These are phyloP conservation scores for Cudoniella acicularis DNA, from an alignment of 495 filamentous ascomycete genomes.

Conservation along the genomic window DNA sequence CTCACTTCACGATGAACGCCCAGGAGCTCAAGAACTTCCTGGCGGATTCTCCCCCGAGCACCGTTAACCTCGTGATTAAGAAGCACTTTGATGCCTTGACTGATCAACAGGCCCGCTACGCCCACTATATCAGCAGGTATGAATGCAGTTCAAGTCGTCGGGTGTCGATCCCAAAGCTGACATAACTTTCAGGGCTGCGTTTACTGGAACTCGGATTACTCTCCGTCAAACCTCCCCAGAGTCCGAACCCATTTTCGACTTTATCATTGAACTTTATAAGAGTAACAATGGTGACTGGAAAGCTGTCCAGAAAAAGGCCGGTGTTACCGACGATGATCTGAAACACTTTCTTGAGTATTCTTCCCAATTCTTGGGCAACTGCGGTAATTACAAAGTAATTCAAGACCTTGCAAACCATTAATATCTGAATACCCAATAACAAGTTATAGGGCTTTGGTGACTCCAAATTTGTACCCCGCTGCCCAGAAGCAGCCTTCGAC, in stretches of 20 bases:
- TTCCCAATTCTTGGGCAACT: conserved; percentile 84
- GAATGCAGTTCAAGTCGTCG: conserved; percentile 14
- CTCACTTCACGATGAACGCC: conserved; percentile 18
- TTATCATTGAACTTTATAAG: conserved; percentile 78
- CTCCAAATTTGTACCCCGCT: conserved; percentile 86
- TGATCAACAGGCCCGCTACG: conserved; percentile 79
- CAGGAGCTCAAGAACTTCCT: conserved; percentile 61
- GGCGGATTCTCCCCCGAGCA: conserved; percentile 82
- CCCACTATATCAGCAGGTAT: conserved; percentile 86
- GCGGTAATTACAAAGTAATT: conserved; percentile 78
- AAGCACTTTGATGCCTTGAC: conserved; percentile 82
- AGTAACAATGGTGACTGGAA: conserved; percentile 76
- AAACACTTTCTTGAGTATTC: conserved; percentile 81
- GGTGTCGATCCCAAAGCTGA: background rate
- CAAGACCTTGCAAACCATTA: too few species aligned
- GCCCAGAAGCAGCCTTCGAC: conserved; percentile 60
- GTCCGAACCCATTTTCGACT: conserved; percentile 77
- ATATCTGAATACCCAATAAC: too few species aligned
- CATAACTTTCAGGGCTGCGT: conserved; percentile 61
- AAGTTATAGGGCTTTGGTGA: conserved; percentile 93
- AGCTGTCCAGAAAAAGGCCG: conserved; percentile 61
- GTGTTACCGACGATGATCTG: conserved; percentile 65
- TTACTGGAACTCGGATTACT: conserved; percentile 79
- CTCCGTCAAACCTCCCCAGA: conserved; percentile 88
- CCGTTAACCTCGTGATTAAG: conserved; percentile 82